These are phyloP conservation scores for Agaricus bisporus DNA, from an alignment of 768 basidiomycete genomes.

Conservation along the genomic window DNA sequence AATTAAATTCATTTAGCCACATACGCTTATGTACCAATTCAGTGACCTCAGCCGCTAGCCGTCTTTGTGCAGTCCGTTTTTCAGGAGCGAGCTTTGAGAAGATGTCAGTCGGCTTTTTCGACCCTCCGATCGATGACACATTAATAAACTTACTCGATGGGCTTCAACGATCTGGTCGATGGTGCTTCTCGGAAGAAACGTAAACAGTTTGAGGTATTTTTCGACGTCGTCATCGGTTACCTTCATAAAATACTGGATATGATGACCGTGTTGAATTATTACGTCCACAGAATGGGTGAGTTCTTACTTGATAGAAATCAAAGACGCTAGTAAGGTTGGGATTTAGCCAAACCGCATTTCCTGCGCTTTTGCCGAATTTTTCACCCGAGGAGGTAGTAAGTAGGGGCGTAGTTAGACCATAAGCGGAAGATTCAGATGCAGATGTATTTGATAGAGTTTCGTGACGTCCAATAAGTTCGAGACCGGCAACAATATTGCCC, in stretches of 20 bases:
- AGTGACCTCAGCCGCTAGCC: slow-evolving; percentile 47
- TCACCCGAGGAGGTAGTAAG: slow-evolving; percentile 84
- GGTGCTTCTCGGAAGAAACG: slow-evolving; percentile 55
- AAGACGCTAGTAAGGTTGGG: slow-evolving; percentile 71
- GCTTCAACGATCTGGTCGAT: slow-evolving; percentile 50
- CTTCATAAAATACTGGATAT: slow-evolving; percentile 81
- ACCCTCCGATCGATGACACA: background rate
- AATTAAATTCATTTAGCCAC: slow-evolving; percentile 2
- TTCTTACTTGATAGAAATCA: slow-evolving; percentile 86
- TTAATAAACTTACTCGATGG: slow-evolving; percentile 44
- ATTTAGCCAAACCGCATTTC: slow-evolving; percentile 93
- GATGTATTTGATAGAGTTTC: slow-evolving; percentile 3
- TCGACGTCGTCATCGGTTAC: slow-evolving; percentile 76
- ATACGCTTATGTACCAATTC: slow-evolving; percentile 41
- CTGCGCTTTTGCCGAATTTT: slow-evolving; percentile 97
- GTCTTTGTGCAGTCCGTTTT: slow-evolving; percentile 39
- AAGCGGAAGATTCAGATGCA: slow-evolving; percentile 27
- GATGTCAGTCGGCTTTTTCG: background rate
- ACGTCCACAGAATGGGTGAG: background rate
- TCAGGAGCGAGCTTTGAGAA: slow-evolving; percentile 32
- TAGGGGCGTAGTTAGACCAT: slow-evolving; percentile 90
- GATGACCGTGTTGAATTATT: background rate
- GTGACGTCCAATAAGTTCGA: slow-evolving; percentile 76
- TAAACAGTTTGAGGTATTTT: slow-evolving; percentile 77
- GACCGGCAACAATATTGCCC: slow-evolving; percentile 94